Conservation (phyloP, 2,329 filamentous ascomycete species). For the Aspergillus ochraceoroseus region DNA sequence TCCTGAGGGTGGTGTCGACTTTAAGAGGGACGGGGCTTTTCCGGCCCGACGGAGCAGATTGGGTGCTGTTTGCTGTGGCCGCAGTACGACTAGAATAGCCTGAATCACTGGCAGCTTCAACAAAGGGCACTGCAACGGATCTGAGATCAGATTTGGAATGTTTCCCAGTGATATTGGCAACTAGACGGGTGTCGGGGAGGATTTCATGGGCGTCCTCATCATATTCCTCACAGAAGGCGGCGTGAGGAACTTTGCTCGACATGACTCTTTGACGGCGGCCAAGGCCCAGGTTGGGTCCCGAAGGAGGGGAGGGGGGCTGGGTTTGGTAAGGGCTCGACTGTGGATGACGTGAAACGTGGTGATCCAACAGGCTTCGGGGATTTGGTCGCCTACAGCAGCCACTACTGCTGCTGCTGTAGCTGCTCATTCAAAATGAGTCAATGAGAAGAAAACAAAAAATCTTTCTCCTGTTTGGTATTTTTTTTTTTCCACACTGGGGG, state of each 20-base stretch:
- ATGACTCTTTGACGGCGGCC: constrained; percentile 33
- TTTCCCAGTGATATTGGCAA: constrained; percentile 50
- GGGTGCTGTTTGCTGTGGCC: constrained; percentile 50
- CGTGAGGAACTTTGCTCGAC: constrained; percentile 38
- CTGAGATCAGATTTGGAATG: constrained; percentile 43
- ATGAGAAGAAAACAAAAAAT: constrained; percentile 8
- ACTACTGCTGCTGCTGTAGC: constrained; percentile 15
- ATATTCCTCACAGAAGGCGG: constrained; percentile 47
- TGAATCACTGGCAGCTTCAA: constrained; percentile 55
- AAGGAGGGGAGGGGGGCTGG: constrained; percentile 24
- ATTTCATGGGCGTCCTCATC: constrained; percentile 44
- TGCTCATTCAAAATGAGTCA: constrained; percentile 24
- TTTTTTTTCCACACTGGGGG: constrained; percentile 8
- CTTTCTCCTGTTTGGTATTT: too few relatives aligned
- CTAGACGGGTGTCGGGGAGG: constrained; percentile 46
- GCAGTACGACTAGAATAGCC: constrained; percentile 58
- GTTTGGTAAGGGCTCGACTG: constrained; percentile 19
- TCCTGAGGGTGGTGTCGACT: constrained; percentile 34
- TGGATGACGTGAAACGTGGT: constrained; percentile 30
- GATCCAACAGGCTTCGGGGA: constrained; percentile 24
- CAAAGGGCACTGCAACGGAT: constrained; percentile 33
- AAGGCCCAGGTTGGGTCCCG: constrained; percentile 28
- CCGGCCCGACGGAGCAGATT: constrained; percentile 47
- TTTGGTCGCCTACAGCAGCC: constrained; percentile 23
- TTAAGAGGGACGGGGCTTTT: constrained; percentile 38